Evolutionary conservation across 1,284 basidiomycete genomes (phyloP).

Genomic region (Schizophyllum amplum): DNA sequence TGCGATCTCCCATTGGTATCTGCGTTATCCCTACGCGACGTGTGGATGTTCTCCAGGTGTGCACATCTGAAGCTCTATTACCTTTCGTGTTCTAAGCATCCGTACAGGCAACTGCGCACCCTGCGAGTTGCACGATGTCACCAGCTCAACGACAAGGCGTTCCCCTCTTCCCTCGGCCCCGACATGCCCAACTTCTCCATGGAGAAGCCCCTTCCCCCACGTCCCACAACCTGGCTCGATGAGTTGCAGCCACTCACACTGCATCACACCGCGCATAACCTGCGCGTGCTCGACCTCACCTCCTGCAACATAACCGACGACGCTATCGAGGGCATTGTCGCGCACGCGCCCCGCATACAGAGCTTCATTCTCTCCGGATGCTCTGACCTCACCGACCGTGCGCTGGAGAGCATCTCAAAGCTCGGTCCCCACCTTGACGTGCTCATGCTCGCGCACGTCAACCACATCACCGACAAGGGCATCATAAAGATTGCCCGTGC

Average conservation of each 20-base stretch:
- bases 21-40: slow-evolving; percentile 62
- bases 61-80: slow-evolving; percentile 8
- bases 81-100: slow-evolving; percentile 7
- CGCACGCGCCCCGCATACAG: slow-evolving; percentile 74
- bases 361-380: slow-evolving; percentile 81
- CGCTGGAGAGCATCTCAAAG: slow-evolving; percentile 60
- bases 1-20: slow-evolving; percentile 68
- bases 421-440: slow-evolving; percentile 77
- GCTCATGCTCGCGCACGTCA: slow-evolving; percentile 75
- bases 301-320: slow-evolving; percentile 74
- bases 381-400: slow-evolving; percentile 66
- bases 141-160: slow-evolving; percentile 68
- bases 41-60: slow-evolving; percentile 71
- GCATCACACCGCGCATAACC: slow-evolving; percentile 56
- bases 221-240: slow-evolving; percentile 50
- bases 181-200: slow-evolving; percentile 14
- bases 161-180: slow-evolving; percentile 48
- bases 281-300: slow-evolving; percentile 74
- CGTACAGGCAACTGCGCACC: slow-evolving; percentile 65
- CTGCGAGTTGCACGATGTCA: slow-evolving; percentile 67
- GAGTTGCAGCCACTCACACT: slow-evolving; percentile 51
- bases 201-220: slow-evolving; percentile 45
- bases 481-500: slow-evolving; percentile 65
- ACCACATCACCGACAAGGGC: slow-evolving; percentile 72
- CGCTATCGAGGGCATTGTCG: slow-evolving; percentile 71